Base-by-base conservation (phyloP, 148 eudicot species). In the Amaranthus cruentus region DNA sequence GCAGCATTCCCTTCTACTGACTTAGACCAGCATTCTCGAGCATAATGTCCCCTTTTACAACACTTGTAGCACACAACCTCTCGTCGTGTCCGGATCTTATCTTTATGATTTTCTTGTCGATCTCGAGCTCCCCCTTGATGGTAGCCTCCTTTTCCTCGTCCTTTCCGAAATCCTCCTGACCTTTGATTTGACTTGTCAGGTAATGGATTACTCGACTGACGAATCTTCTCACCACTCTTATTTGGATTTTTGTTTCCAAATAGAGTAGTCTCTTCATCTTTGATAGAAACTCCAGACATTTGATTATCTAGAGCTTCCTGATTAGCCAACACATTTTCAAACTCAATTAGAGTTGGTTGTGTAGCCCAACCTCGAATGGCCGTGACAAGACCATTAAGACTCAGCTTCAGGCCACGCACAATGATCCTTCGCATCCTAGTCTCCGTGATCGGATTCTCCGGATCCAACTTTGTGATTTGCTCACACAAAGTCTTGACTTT, bases 291-390 rank as follows among this genome's bases (percentile, higher is more conserved):
- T 48, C 44, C 15, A 14, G 13, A 66, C 56, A 68, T 58, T 48
- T 75, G 56, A 8, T 68, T 74, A 18, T 67, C 67, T 68, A 75
- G 60, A 53, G 69, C 61, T 50, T 73, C 70, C 55, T 65, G 62
- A 61, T 43, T 74, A 9, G 62, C 77, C 9, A 74, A 28, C 15
- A 65, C 28, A 21, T n/a, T 53, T 66, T 74, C 54, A 12, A 74
- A 60, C 70, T 74, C 42, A 3, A 12, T 43, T 2, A 74, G 55
- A 28, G 69, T 51, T 0, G 76, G 60, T 53, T 73, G 67, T 11
- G 55, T 64, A 6, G 70, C 69, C 76, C 59, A 73, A 12, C 75
- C 64, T 47, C 48, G 59, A 52, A 38, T 54, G 4, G 60, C 6
- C 2, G 47, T 43, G 18, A 69, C 38, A 28, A 28, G 38, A 28